phyloP scores from a whole-genome alignment of 805 yeast genomes.

The Torulaspora maleeae region DNA sequence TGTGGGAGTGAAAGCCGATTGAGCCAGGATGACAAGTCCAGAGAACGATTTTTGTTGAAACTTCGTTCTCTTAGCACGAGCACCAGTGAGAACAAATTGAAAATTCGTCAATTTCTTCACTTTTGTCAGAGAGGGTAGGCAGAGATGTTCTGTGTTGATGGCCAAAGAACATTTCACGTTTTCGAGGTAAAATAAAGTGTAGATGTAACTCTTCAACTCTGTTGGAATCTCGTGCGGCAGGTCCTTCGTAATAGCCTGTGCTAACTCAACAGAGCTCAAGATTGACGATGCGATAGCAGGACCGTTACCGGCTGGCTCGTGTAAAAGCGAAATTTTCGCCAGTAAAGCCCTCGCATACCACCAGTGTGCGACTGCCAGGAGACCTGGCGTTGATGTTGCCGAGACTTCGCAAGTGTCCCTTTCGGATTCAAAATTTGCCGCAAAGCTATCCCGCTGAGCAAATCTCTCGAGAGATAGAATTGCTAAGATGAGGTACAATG shows the following conservation, averaged over 20 bases:
- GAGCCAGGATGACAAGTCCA: constrained; percentile 72
- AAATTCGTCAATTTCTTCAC: constrained; percentile 59
- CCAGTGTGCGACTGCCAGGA: constrained; percentile 55
- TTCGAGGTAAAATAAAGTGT: constrained; percentile 57
- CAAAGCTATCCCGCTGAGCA: constrained; percentile 34
- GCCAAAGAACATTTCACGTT: constrained; percentile 58
- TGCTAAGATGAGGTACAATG: constrained; percentile 43
- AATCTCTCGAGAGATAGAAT: constrained; percentile 43
- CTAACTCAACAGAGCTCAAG: constrained; percentile 28
- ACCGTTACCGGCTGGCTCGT: constrained; percentile 53
- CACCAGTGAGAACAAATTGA: constrained; percentile 71
- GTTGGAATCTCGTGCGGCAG: constrained; percentile 29
- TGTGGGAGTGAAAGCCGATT: constrained; percentile 33
- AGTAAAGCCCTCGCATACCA: constrained; percentile 72
- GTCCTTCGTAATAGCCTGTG: constrained; percentile 25
- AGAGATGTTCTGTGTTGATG: constrained; percentile 58
- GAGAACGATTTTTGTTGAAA: constrained; percentile 70
- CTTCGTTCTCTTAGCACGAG: constrained; percentile 82
- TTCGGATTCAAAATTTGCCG: constrained; percentile 17
- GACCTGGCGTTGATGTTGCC: constrained; percentile 30
- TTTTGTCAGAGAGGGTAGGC: constrained; percentile 49
- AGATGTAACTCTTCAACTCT: constrained; percentile 37
- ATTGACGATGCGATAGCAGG: constrained; percentile 37
- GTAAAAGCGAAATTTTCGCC: constrained; percentile 56
- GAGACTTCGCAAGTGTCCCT: constrained; percentile 19